A percentile compares a stretch with the other conserved stretches of the same genome.
Evolutionary conservation across 768 basidiomycete genomes (phyloP).

Genomic region (Tylopilus cervinicoccineus): DNA sequence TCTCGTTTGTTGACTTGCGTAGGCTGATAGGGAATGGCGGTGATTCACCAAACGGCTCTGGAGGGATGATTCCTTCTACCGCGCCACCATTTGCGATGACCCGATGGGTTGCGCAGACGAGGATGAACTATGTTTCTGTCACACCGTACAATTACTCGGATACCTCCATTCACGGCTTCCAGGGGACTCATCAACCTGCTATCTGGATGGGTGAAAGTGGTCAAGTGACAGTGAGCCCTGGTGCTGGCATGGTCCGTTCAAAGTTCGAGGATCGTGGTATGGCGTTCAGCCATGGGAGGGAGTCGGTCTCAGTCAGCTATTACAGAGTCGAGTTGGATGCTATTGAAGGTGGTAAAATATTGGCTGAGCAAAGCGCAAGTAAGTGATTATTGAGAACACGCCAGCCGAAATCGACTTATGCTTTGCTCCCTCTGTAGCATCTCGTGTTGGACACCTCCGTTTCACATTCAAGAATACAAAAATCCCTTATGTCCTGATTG

Average conservation of each 20-base stretch:
- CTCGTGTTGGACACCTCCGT: slow-evolving; percentile 69
- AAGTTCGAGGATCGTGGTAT: slow-evolving; percentile 60
- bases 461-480: slow-evolving; percentile 54
- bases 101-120: slow-evolving; percentile 79
- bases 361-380: slow-evolving; percentile 64
- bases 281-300: slow-evolving; percentile 46
- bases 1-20: background rate
- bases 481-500: slow-evolving; percentile 58
- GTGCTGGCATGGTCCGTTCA: slow-evolving; percentile 44
- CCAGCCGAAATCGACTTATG: slow-evolving; percentile 1
- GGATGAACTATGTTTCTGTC: slow-evolving; percentile 70
- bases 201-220: slow-evolving; percentile 89
- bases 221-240: slow-evolving; percentile 57
- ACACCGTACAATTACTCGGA: slow-evolving; percentile 69
- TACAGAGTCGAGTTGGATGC: slow-evolving; percentile 58
- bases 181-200: slow-evolving; percentile 78
- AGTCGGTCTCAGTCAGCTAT: slow-evolving; percentile 50
- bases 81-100: slow-evolving; percentile 85
- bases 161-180: slow-evolving; percentile 63
- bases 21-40: slow-evolving; percentile 72
- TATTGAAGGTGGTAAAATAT: slow-evolving; percentile 45
- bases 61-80: slow-evolving; percentile 76
- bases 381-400: slow-evolving; percentile 19
- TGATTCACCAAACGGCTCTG: slow-evolving; percentile 62
- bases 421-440: slow-evolving; percentile 43